Conservation (phyloP, 495 filamentous ascomycete species). For the Aspergillus kassunensis region DNA sequence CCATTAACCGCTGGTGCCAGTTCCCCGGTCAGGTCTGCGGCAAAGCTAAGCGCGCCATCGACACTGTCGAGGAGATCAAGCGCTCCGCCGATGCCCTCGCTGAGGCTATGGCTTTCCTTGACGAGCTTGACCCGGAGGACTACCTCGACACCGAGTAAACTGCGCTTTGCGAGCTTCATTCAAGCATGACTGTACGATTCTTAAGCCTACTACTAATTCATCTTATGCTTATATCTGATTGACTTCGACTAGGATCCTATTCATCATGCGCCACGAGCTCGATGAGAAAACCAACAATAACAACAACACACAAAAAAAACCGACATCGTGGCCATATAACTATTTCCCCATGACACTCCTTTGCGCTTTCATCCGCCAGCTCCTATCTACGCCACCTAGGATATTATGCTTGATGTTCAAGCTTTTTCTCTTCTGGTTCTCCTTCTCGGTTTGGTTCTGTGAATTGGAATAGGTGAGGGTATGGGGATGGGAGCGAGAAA, state of each 20-base stretch:
- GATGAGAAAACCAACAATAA: background rate
- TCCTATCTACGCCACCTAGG: background rate
- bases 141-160: background rate
- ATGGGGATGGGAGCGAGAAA: background rate
- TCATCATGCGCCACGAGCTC: background rate
- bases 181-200: too few species aligned
- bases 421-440: background rate
- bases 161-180: too few species aligned
- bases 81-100: constrained; percentile 38
- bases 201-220: too few species aligned
- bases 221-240: background rate
- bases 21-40: constrained; percentile 39
- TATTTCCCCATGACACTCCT: too few species aligned
- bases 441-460: background rate
- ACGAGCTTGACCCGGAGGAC: constrained; percentile 21
- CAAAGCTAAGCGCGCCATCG: constrained; percentile 46
- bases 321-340: too few species aligned
- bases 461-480: background rate
- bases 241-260: background rate
- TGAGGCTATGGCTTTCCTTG: constrained; percentile 38
- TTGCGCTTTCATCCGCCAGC: background rate
- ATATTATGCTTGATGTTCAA: background rate
- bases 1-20: constrained; percentile 36
- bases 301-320: too few species aligned
- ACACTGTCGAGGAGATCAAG: constrained; percentile 34